Evolutionary conservation across 768 basidiomycete genomes (phyloP).

Genomic region (Leccinum ochraceum): DNA sequence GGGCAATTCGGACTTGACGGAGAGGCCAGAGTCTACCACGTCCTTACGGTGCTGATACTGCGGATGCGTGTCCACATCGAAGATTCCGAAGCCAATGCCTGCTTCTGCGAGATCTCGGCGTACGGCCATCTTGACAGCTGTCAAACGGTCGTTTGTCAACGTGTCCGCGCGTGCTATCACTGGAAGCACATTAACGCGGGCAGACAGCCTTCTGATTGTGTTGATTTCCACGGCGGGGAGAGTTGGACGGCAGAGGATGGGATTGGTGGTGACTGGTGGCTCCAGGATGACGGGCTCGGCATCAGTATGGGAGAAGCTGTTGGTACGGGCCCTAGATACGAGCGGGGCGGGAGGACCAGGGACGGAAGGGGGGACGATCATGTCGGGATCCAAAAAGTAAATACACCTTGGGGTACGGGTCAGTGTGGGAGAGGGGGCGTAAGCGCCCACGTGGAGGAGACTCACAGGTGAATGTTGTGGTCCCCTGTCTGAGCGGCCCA

Average conservation of each 20-base stretch:
- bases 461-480: conserved; percentile 81
- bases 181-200: conserved; percentile 85
- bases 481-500: conserved; percentile 69
- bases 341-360: conserved; percentile 67
- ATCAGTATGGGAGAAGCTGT: conserved; percentile 71
- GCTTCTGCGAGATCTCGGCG: conserved; percentile 79
- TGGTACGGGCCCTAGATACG: conserved; percentile 66
- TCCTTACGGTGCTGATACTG: conserved; percentile 46
- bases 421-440: conserved; percentile 16
- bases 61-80: conserved; percentile 69
- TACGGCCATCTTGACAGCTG: conserved; percentile 77
- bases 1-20: conserved; percentile 50
- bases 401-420: conserved; percentile 58
- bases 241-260: conserved; percentile 63
- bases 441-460: conserved; percentile 35
- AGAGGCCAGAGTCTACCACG: conserved; percentile 41
- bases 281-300: conserved; percentile 78
- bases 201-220: conserved; percentile 77
- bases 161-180: conserved; percentile 82
- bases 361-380: conserved; percentile 70
- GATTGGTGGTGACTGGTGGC: conserved; percentile 74
- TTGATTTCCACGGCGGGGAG: conserved; percentile 71
- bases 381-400: conserved; percentile 85
- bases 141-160: conserved; percentile 79
- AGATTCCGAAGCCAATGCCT: conserved; percentile 88